Percentiles rank a stretch among this genome's conserved stretches.
These are phyloP conservation scores for Amphicarpaea edgeworthii DNA, from an alignment of 306 rosid species.

Conservation along the genomic window DNA sequence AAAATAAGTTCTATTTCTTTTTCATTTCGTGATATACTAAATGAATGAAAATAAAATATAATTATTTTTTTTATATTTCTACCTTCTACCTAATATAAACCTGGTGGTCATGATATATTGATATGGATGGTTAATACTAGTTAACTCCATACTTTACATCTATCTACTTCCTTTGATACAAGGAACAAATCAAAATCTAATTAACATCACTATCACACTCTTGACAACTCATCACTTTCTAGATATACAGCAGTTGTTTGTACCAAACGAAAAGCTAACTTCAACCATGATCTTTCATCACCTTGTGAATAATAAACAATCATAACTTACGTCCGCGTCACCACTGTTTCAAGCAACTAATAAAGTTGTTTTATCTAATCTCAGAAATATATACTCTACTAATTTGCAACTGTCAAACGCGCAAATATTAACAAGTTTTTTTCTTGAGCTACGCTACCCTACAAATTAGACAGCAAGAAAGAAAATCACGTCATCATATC, in stretches of 20 bases:
- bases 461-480: background rate
- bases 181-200: slow-evolving; percentile 22
- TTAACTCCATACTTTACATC: background rate
- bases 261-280: background rate
- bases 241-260: background rate
- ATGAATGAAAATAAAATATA: background rate
- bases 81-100: background rate
- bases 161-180: background rate
- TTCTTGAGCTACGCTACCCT: no score
- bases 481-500: background rate
- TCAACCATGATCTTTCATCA: background rate
- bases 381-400: no score
- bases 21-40: background rate
- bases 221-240: background rate
- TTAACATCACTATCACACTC: slow-evolving; percentile 34
- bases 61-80: background rate
- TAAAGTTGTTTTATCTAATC: no score
- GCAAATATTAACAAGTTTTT: background rate
- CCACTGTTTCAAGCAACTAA: no score
- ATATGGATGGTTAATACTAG: no score
- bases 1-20: background rate
- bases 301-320: no score
- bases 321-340: no score
- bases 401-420: background rate
- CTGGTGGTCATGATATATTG: background rate